Evolutionary conservation across 495 filamentous ascomycete species (phyloP), one percentile per base, ranked within the genome.

Genomic region (Neurospora sp.): DNA sequence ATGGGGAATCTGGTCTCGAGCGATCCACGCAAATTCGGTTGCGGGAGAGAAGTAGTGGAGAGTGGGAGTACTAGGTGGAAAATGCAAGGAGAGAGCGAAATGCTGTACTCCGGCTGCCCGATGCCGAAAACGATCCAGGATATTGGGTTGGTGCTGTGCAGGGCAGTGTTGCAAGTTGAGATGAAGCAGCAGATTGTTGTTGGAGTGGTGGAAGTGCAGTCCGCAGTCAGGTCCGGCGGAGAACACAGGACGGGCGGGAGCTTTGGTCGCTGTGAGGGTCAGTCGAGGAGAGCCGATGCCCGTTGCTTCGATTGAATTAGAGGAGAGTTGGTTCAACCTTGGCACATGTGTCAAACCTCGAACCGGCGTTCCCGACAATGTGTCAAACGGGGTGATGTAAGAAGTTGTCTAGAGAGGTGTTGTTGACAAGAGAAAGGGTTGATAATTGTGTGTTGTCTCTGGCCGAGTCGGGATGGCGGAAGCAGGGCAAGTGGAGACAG

Each of bases 401-500:
- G 27, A 61, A 27, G 20, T 27, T 40, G 35, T 20, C 39, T 31
- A 27, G 70, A 27, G 27, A 7, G 18, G 22, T 45, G 40, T 35
- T 16, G 70, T 41, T 35, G 31, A 35, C 31, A 35, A 35, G 4
- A 35, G 69, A 31, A 72, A 53, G 38, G 16, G 40, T 59, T 61
- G 39, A 42, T 45, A 27, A 37, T 39, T 37, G 72, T 18, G 48
- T 72, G 44, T 69, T 72, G 40, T 45, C 42, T n/a, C 18, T 45
- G 42, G 48, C 59, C 69, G 41, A 45, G 74, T 68, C 61, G 65
- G 42, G 71, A 42, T 39, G 39, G 68, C 31, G 40, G 65, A n/a
- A 70, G 61, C 40, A 42, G 48, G 42, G 65, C 53, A 39, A 65
- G 27, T 71, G 72, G 74, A 69, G 69, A 65, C 48, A 59, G 39